Evolutionary conservation across 1,139 yeast species (phyloP), one percentile per base, ranked within the genome.

Genomic region (Hyphopichia khmerensis): DNA sequence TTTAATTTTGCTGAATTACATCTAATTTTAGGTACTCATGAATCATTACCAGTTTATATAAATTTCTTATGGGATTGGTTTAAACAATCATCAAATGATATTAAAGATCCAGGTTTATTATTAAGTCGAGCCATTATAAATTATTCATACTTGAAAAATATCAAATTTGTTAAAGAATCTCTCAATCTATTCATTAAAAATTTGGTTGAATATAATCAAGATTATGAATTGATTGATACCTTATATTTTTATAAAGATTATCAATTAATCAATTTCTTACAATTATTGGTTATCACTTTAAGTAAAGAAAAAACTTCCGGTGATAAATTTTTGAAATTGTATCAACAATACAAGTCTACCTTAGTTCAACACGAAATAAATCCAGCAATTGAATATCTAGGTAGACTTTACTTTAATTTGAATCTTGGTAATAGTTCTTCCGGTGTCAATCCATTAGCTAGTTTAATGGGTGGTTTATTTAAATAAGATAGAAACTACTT

Each of bases 381-480:
- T 16, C 64, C 65, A 2, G 73, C 80, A 11, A 66, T 79, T 33
- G 81, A 77, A 37, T 77, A 73, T 41, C 59, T 85, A 44, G 75
- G 77, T 3, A 68, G 70, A 40, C 59, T 74, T 27, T 71, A 69
- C 50, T 72, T 65, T 48, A 58, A 57, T 23, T 61, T 72, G 48
- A 60, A 59, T 36, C 51, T 71, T 51, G 87, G 85, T 13, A 78
- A 84, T 36, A 64, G 77, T 15, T 80, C 74, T 40, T 79, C 76
- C 40, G 83, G 79, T 44, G 75, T 74, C 15, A 88, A 89, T 57
- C 72, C 87, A 70, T 67, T 91, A 55, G 93, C 89, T 53, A 89
- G 85, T 55, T 74, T 91, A 70, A 87, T 91, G 96, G 84, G 95
- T 18, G 89, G 90, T 27, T 70, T 90, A 43, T 75, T 88, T 52